Evolutionary conservation across 2,329 filamentous ascomycete species (phyloP).

Genomic region (Biscogniauxia mediterranea): DNA sequence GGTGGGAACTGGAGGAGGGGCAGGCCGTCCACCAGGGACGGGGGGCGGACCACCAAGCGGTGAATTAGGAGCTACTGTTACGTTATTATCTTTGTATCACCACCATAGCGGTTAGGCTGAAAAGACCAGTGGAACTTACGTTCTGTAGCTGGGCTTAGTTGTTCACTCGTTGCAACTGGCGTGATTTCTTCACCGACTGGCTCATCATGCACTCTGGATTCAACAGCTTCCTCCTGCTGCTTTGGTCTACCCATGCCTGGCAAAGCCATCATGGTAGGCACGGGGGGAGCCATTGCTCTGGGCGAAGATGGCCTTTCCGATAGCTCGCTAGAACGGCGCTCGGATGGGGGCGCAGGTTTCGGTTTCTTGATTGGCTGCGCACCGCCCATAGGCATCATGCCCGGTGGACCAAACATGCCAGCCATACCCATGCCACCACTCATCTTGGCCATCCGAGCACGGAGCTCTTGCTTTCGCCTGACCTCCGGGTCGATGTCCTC

Average conservation of each 20-base stretch:
- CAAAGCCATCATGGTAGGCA: constrained; percentile 62
- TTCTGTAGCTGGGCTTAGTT: constrained; percentile 21
- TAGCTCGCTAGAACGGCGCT: constrained; percentile 43
- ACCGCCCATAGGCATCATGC: constrained; percentile 61
- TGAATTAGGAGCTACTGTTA: constrained; percentile 29
- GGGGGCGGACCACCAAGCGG: constrained; percentile 40
- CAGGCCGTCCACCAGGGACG: constrained; percentile 50
- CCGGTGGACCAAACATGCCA: constrained; percentile 80
- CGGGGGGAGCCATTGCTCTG: constrained; percentile 47
- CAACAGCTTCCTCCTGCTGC: constrained; percentile 44
- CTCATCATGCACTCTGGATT: constrained; percentile 51
- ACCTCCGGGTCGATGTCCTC: constrained; percentile 87
- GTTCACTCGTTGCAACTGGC: constrained; percentile 29
- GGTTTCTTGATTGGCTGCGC: constrained; percentile 55
- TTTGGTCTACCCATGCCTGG: constrained; percentile 68
- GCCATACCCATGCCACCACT: constrained; percentile 88
- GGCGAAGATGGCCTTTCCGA: constrained; percentile 42
- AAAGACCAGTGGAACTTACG: constrained; percentile 23
- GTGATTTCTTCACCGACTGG: constrained; percentile 35
- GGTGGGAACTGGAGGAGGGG: constrained; percentile 56
- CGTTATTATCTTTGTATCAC: constrained; percentile 22
- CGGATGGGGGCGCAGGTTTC: constrained; percentile 42
- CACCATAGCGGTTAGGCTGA: constrained; percentile 15
- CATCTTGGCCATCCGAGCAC: constrained; percentile 97
- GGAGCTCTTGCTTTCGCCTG: constrained; percentile 79